Base-by-base conservation (phyloP, 306 rosid species). In the Quercus dentata region DNA sequence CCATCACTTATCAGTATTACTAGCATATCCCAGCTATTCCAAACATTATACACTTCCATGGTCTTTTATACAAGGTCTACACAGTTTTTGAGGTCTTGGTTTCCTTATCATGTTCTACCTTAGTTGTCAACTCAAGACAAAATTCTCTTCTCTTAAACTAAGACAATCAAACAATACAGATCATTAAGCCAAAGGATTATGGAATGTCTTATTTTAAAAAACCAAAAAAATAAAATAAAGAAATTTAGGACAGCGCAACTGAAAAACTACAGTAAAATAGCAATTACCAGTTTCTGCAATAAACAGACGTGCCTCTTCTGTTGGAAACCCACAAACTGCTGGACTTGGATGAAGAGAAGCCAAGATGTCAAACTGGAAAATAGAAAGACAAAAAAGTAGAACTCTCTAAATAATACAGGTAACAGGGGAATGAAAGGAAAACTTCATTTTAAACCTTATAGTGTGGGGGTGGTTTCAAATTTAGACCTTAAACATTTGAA, bases 321-420 rank as follows among this genome's bases (percentile, higher is more conserved):
- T 93, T 73, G 99, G 99, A 85, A 83, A 95, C 74, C 99, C 99
- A 84, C 99, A 95, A 71, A 95, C 98, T 21, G 98, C 99, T 54
- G 99, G 99, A 85, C 84, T 93, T 69, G 99, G 99, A 84, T 95
- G 99, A 82, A 95, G 94, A 21, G 94, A 90, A n/a, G 94, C 87
- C 79, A 95, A 81, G 73, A 95, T 74, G 76, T 90, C 93, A 89
- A 84, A 93, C 98, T 95, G 85, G 68, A 71, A 74, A 58, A 38
- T 31, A 76, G 69, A 19, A 25, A 56, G 18, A 79, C 28, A 78
- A 62, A 73, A n/a, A 30, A 52, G 21, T 73, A 56, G 35, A 75
- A 59, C 77, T 75, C 46, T 57, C 49, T 58, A 73, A 54, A 74
- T 63, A 46, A 75, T 33, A 41, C 23, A 18, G 25, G 14, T 65